Conservation (phyloP, 441 rosid genomes). For the Syzygium syzygioides region DNA sequence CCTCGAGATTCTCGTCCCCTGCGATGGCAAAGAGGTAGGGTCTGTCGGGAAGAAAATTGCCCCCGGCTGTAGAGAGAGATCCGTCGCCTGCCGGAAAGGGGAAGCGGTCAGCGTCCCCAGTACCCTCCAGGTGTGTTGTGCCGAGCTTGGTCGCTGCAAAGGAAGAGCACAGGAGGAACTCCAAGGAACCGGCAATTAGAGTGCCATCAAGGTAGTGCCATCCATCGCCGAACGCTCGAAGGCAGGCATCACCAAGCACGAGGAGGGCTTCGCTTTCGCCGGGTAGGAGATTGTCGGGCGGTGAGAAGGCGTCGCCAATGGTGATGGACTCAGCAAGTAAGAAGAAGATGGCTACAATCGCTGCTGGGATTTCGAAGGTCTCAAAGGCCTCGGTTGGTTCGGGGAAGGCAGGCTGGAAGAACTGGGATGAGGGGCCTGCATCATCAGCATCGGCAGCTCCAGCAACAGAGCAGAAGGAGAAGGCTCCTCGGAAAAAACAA, state of each 20-base stretch:
- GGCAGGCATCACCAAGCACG: conserved; percentile 62
- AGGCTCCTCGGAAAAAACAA: conserved; percentile 33
- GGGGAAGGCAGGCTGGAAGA: conserved; percentile 47
- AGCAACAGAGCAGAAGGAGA: conserved; percentile 43
- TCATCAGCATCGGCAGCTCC: conserved; percentile 3
- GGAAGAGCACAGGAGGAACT: conserved; percentile 63
- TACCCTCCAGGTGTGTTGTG: conserved; percentile 79
- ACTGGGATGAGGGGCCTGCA: conserved; percentile 55
- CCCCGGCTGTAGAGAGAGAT: conserved; percentile 45
- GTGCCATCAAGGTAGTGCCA: conserved; percentile 92
- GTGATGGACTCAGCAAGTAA: conserved; percentile 53
- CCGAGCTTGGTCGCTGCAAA: conserved; percentile 68
- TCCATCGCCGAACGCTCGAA: conserved; percentile 74
- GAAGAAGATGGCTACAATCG: conserved; percentile 71
- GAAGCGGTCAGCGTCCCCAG: conserved; percentile 84
- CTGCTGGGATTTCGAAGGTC: conserved; percentile 59
- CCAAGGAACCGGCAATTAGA: conserved; percentile 71
- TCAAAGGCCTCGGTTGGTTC: conserved; percentile 59
- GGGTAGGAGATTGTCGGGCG: conserved; percentile 65
- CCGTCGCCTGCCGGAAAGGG: conserved; percentile 64
- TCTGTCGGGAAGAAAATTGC: conserved; percentile 44
- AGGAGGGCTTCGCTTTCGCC: conserved; percentile 75
- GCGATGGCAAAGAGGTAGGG: conserved; percentile 50
- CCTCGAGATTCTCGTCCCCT: conserved; percentile 78
- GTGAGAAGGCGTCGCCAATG: too few species aligned